Conservation (phyloP, 2,329 filamentous ascomycete species). For the Calonectria pteridis region DNA sequence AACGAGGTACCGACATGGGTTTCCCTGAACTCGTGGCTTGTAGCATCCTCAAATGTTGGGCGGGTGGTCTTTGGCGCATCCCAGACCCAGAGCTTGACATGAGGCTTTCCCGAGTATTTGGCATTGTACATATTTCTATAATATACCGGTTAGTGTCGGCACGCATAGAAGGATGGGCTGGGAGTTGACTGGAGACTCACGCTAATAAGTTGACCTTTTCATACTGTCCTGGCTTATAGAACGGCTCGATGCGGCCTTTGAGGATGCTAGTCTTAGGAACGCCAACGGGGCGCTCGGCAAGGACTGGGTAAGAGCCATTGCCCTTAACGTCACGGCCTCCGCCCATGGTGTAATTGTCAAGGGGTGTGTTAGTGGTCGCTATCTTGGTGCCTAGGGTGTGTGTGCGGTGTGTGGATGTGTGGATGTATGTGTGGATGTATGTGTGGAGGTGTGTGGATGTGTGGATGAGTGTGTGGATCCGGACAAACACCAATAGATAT, state of each 20-base stretch:
- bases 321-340: slow-evolving; percentile 61
- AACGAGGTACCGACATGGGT: slow-evolving; percentile 84
- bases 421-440: no score
- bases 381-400: no score
- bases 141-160: slow-evolving; percentile 24
- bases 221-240: slow-evolving; percentile 85
- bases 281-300: slow-evolving; percentile 69
- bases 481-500: no score
- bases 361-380: no score
- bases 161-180: background rate
- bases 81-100: slow-evolving; percentile 89
- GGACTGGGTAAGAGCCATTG: slow-evolving; percentile 62
- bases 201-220: slow-evolving; percentile 79
- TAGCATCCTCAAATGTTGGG: slow-evolving; percentile 88
- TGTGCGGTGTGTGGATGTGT: no score
- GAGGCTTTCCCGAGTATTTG: slow-evolving; percentile 72
- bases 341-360: slow-evolving; percentile 60
- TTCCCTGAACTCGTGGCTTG: slow-evolving; percentile 78
- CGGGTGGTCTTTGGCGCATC: slow-evolving; percentile 82
- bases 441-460: no score
- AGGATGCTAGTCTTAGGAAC: slow-evolving; percentile 90
- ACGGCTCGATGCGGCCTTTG: slow-evolving; percentile 83
- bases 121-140: slow-evolving; percentile 55
- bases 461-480: no score
- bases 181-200: slow-evolving; percentile 58